phyloP scores from a whole-genome alignment of 2,329 filamentous ascomycete genomes.

The Claviceps spartinae region DNA sequence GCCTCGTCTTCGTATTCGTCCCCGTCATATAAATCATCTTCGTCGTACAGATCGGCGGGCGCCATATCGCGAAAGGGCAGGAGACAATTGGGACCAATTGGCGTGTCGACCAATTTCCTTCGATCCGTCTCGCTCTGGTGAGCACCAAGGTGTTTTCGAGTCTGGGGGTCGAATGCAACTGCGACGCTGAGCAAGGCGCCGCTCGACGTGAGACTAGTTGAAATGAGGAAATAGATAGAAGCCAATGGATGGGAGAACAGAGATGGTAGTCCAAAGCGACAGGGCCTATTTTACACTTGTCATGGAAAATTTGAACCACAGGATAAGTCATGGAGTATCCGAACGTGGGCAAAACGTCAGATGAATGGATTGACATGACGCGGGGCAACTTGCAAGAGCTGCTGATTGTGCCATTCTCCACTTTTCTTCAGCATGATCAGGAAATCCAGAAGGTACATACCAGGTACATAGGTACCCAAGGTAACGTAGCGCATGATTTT shows the following conservation, averaged over 20 bases:
- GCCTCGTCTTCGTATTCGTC: slow-evolving; percentile 33
- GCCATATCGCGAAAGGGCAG: slow-evolving; percentile 9
- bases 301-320: not conserved
- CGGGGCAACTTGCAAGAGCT: not conserved
- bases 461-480: too few species aligned
- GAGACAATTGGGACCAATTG: not conserved
- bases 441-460: too few species aligned
- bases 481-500: too few species aligned
- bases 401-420: too few species aligned
- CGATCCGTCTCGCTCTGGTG: not conserved
- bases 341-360: not conserved
- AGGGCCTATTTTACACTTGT: too few species aligned
- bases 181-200: not conserved
- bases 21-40: slow-evolving; percentile 34
- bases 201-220: not conserved
- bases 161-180: not conserved
- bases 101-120: not conserved
- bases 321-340: not conserved
- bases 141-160: not conserved
- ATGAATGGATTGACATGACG: not conserved
- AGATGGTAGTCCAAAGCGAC: too few species aligned
- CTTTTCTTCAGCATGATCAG: too few species aligned
- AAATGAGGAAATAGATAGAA: too few species aligned
- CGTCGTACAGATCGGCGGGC: slow-evolving; percentile 28
- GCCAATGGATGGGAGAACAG: too few species aligned